Percentiles rank a stretch among this genome's conserved stretches.
Conservation (phyloP, 2,329 filamentous ascomycete genomes). For the Botryosphaeria dothidea region DNA sequence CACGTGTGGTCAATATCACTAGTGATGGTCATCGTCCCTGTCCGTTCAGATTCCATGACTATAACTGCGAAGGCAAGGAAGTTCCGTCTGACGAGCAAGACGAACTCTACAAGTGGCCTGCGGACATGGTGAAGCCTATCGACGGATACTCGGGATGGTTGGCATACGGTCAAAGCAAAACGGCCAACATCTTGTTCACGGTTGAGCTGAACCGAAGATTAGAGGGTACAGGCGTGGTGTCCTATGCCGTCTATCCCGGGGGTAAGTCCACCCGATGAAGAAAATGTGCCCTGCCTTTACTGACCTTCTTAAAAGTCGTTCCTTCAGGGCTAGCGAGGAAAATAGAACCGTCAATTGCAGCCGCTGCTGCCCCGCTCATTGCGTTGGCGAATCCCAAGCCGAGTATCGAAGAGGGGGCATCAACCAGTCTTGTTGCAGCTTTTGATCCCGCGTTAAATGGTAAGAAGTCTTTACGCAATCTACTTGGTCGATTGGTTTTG, state of each 20-base stretch:
- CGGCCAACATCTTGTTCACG: constrained; percentile 30
- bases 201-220: constrained; percentile 28
- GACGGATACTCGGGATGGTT: constrained; percentile 11
- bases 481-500: not conserved
- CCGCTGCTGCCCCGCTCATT: too few species aligned
- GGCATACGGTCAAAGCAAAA: constrained; percentile 28
- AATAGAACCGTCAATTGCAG: too few species aligned
- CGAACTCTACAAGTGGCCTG: not conserved
- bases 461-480: too few species aligned
- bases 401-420: constrained; percentile 30
- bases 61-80: constrained; percentile 22
- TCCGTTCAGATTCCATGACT: constrained; percentile 23
- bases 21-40: constrained; percentile 23
- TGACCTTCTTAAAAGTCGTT: too few species aligned
- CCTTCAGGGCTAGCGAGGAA: too few species aligned
- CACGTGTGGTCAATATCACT: constrained; percentile 32
- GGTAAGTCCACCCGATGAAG: not conserved
- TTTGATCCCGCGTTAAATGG: constrained; percentile 31
- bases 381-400: constrained; percentile 19
- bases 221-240: constrained; percentile 24
- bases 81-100: not conserved
- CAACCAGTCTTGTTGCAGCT: constrained; percentile 33
- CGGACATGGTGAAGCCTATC: not conserved
- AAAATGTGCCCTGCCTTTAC: too few species aligned
- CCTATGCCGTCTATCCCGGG: constrained; percentile 35